Evolutionary conservation across 495 filamentous ascomycete species (phyloP), one percentile per base, ranked within the genome.

Genomic region (Podospora anserina): DNA sequence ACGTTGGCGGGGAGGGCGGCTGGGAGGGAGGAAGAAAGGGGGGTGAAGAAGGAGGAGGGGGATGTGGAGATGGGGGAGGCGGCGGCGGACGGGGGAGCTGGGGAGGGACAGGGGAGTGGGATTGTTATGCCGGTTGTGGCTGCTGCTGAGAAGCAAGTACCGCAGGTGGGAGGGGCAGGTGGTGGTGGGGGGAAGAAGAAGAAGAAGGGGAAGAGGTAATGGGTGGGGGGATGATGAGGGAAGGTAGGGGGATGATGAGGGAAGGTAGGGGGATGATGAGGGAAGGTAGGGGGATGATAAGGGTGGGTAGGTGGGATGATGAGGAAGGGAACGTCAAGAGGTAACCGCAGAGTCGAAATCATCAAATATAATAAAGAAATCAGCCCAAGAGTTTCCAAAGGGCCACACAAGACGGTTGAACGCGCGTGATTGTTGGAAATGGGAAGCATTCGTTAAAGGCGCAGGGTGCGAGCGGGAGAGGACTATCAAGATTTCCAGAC

Each of bases 1-100:
- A 82, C 85, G 66, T 75, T 94, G 74, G 90, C 88, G 6, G 80
- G 82, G 66, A 79, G 84, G 68, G 91, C 93, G 83, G 87, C 86
- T 13, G 88, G 82, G 55, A 74, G 92, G 75, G 19, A 19, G 11
- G 44, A 34, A 2, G 44, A 15, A 11, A 11, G 5, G 9, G 66
- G 28, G 19, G 18, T 20, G 18, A 60, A 64, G 61, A 53, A 30
- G 11, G 56, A 65, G 27, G 66, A 56, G 88, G 87, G 9, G 49
- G 27, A 79, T 82, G 61, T 79, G 82, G 85, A 81, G 53, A 77
- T 90, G 74, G 80, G 80, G 53, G 62, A 57, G 54, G 79, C 76
- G 57, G 72, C 75, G 65, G 74, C 76, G 63, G 79, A 78, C 55
- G 70, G 67, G 66, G 30, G 16, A 3, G 23, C 9, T 18, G 19